A percentile compares a stretch with the other conserved stretches of the same genome.
Conservation (phyloP, 2,329 filamentous ascomycete genomes). For the Atkinsonella texensis region DNA sequence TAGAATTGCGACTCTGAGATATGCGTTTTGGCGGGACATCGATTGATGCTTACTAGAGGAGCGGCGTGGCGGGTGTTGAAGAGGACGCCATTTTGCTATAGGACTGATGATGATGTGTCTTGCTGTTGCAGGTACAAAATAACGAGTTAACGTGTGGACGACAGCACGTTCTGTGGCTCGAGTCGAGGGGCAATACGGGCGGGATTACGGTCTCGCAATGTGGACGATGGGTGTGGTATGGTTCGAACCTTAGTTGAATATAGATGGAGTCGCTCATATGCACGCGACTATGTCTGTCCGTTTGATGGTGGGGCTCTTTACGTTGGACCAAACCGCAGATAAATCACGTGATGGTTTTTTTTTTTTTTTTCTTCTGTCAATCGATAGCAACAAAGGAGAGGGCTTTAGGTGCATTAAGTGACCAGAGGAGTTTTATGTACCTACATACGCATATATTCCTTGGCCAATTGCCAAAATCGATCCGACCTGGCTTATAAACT, state of each 20-base stretch:
- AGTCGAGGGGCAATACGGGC: neutral
- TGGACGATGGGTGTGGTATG: neutral
- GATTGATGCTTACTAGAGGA: constrained; percentile 50
- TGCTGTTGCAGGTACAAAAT: neutral
- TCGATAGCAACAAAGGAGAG: neutral
- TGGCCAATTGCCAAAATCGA: too few species aligned
- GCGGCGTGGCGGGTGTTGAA: constrained; percentile 52
- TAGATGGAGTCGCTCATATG: neutral
- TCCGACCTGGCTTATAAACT: neutral
- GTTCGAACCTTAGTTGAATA: neutral
- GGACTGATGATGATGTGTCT: neutral
- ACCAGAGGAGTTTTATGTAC: too few species aligned
- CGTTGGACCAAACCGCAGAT: too few species aligned
- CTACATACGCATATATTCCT: too few species aligned
- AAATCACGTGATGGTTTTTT: constrained; percentile 1
- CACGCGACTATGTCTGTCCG: neutral
- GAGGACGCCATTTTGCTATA: constrained; percentile 55
- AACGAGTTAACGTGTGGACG: neutral
- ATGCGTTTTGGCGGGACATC: neutral
- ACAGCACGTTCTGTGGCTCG: neutral
- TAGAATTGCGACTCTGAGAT: neutral
- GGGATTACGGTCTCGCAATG: neutral
- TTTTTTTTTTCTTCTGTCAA: neutral
- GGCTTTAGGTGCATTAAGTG: neutral
- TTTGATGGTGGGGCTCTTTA: neutral